These are phyloP conservation scores for Venturia effusa DNA, from an alignment of 2,329 filamentous ascomycete species.

Conservation along the genomic window DNA sequence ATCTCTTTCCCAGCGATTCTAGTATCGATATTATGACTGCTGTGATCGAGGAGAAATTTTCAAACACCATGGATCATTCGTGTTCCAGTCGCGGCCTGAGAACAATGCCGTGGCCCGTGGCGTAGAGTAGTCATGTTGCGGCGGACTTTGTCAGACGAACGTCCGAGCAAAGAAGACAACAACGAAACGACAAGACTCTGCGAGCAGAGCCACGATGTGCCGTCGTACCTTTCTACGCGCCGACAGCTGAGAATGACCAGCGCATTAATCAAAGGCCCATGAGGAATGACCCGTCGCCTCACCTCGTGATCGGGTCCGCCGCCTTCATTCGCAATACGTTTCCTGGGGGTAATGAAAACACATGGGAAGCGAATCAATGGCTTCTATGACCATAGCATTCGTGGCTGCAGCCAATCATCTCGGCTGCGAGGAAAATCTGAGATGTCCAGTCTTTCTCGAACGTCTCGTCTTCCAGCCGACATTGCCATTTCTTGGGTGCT, in stretches of 20 bases:
- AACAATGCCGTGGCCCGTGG: no score
- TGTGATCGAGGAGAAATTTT: neutral
- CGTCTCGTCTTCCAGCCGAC: neutral
- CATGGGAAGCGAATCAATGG: no score
- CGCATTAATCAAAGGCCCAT: neutral
- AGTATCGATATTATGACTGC: neutral
- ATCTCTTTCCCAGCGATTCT: neutral
- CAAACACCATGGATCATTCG: neutral
- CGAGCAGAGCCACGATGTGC: neutral
- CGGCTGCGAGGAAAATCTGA: neutral
- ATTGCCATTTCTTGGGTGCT: neutral
- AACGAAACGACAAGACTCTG: neutral
- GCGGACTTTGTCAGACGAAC: neutral
- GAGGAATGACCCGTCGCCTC: neutral
- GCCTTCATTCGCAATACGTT: conserved; percentile 10
- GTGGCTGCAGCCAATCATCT: no score
- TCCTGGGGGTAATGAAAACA: conserved; percentile 16
- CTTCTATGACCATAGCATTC: no score
- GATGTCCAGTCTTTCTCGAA: neutral
- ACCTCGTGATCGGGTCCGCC: neutral
- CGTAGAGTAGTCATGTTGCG: neutral
- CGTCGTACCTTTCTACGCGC: neutral
- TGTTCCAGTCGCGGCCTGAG: no score
- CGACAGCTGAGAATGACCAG: neutral
- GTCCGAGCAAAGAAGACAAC: neutral